Evolutionary conservation across 2,329 filamentous ascomycete genomes (phyloP), one percentile per base, ranked within the genome.

Genomic region (Calonectria leucothoes): DNA sequence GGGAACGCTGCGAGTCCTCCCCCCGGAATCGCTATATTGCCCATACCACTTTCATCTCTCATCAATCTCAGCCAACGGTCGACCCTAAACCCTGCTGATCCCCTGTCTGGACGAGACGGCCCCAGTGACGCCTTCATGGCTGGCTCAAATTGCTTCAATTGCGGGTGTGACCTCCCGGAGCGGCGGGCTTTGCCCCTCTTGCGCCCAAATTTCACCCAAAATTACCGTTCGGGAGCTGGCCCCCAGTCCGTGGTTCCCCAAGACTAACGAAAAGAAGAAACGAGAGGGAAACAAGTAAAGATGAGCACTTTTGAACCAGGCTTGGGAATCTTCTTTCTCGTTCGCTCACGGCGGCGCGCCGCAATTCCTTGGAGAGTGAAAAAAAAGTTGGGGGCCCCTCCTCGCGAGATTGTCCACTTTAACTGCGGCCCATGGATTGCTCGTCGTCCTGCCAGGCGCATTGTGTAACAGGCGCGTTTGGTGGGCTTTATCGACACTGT

Each of bases 1-100:
- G 37, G 39, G 52, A 66, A 7, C 49, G 35, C 27, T 48, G 42
- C 52, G 59, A 69, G 31, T 59, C n/a, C 61, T 59, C n/a, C 61
- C 59, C 70, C 70, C 59, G 70, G 70, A 51, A 72, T 72, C 52
- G 37, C 49, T 70, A 73, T 63, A 73, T 73, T 73, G 63, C 59
- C 45, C 67, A 64, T 63, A 57, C 71, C 63, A 70, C 67, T 67
- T 57, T 73, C 71, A 73, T 73, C 71, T 72, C 70, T 73, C 67
- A 71, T 73, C 67, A 69, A 73, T 70, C 66, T 73, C 71, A 72
- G 51, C 45, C 29, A 63, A 29, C 63, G 67, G 63, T 55, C 33
- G 49, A 49, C 55, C 70, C 55, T 27, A 51, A 67, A 63, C 71
- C 66, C 66, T 70, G 66, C 61, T 15, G 33, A 61, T 61, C 61